A percentile compares a stretch with the other conserved stretches of the same genome.
Conservation (phyloP, 2,329 filamentous ascomycete species). For the Diaporthe ilicicola region DNA sequence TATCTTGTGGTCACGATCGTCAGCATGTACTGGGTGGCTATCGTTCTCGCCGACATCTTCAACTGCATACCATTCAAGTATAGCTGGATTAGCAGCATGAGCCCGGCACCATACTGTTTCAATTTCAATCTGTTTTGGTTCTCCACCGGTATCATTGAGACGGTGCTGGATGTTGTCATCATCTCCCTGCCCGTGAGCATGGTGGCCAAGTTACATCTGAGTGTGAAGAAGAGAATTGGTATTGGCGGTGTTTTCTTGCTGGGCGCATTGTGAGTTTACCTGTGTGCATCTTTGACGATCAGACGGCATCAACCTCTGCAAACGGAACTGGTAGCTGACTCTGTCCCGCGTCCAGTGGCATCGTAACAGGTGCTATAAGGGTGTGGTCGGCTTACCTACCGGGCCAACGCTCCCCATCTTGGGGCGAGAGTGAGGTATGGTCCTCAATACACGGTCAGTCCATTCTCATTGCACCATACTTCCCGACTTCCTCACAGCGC, state of each 20-base stretch:
- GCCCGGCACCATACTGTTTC: slow-evolving; percentile 35
- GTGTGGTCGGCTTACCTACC: slow-evolving; percentile 5
- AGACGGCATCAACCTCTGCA: too few species aligned
- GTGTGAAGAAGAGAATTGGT: neutral
- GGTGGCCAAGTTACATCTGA: neutral
- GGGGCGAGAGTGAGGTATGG: slow-evolving; percentile 19
- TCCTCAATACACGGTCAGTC: slow-evolving; percentile 27
- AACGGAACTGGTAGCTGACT: too few species aligned
- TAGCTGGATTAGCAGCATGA: neutral
- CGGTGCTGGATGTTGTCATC: neutral
- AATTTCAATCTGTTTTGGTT: slow-evolving; percentile 38
- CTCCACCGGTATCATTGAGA: neutral
- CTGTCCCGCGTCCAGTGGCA: neutral
- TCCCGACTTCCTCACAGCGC: neutral
- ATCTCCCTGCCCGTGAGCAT: neutral
- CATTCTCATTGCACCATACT: too few species aligned
- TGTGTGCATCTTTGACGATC: too few species aligned
- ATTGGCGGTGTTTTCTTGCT: neutral
- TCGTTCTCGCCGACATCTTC: slow-evolving; percentile 35
- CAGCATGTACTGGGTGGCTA: slow-evolving; percentile 35
- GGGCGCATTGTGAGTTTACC: neutral
- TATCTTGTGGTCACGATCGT: slow-evolving; percentile 33
- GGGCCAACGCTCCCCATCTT: slow-evolving; percentile 10
- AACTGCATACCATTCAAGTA: slow-evolving; percentile 34
- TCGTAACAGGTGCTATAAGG: slow-evolving; percentile 22